Percentiles rank a stretch among this genome's conserved stretches.
Conservation (phyloP, 208 protist genomes). For the Acanthamoeba healyi region DNA sequence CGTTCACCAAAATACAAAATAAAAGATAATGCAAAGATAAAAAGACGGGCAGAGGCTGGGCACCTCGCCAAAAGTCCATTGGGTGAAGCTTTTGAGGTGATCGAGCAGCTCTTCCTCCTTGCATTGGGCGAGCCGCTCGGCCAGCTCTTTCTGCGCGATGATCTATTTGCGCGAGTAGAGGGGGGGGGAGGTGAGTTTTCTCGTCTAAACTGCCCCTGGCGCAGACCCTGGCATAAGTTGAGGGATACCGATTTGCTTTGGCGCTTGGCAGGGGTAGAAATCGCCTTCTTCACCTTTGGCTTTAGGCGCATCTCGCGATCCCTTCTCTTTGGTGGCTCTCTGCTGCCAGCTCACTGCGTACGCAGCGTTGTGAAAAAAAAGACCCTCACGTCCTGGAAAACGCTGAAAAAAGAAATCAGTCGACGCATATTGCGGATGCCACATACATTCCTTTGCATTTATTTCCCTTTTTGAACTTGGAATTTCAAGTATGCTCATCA, state of each 20-base stretch:
- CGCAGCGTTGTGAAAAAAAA: background rate
- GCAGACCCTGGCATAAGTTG: too few species aligned
- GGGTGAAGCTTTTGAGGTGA: slow-evolving; percentile 1
- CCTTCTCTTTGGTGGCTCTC: too few species aligned
- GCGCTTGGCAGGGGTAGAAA: slow-evolving; percentile 18
- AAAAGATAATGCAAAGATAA: background rate
- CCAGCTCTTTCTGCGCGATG: slow-evolving; percentile 58
- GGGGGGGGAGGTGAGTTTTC: background rate
- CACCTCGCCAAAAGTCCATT: slow-evolving; percentile 63
- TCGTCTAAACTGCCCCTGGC: too few species aligned
- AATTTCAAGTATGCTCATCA: too few species aligned
- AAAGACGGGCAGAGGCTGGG: background rate
- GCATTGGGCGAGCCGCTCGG: slow-evolving; percentile 50
- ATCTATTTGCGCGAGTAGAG: too few species aligned
- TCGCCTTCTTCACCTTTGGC: slow-evolving; percentile 37
- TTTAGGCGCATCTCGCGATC: slow-evolving; percentile 29
- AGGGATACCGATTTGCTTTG: slow-evolving; percentile 45
- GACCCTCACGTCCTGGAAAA: background rate
- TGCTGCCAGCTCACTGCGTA: slow-evolving; percentile 21
- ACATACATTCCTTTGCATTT: too few species aligned
- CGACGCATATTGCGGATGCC: background rate
- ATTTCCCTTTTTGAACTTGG: too few species aligned
- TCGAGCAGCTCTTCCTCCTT: slow-evolving; percentile 58
- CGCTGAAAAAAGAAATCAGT: background rate
- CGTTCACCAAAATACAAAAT: background rate